These are phyloP conservation scores for Tetrahymena borealis DNA, from an alignment of 73 alveolate genomes.

Conservation along the genomic window DNA sequence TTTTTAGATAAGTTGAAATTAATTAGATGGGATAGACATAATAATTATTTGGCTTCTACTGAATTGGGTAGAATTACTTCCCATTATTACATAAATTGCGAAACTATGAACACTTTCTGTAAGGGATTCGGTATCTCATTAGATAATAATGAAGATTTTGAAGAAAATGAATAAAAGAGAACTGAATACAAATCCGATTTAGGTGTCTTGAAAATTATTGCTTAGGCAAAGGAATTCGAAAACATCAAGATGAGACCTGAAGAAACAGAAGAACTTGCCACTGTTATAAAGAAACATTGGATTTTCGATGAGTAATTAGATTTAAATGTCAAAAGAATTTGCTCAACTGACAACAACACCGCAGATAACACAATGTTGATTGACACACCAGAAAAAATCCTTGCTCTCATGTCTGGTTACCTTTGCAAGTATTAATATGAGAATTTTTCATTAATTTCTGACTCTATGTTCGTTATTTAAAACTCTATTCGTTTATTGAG, in stretches of 20 bases:
- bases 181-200: slow-evolving; percentile 45
- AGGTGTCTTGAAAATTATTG: slow-evolving; percentile 61
- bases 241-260: slow-evolving; percentile 85
- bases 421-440: slow-evolving; percentile 55
- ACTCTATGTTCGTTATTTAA: slow-evolving; percentile 84
- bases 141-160: slow-evolving; percentile 3
- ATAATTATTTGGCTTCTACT: slow-evolving; percentile 77
- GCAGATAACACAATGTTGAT: slow-evolving; percentile 25
- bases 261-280: slow-evolving; percentile 80
- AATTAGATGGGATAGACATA: slow-evolving; percentile 54
- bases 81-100: slow-evolving; percentile 92
- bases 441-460: slow-evolving; percentile 84
- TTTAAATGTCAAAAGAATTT: background rate
- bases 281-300: slow-evolving; percentile 43
- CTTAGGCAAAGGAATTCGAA: slow-evolving; percentile 85
- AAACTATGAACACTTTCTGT: slow-evolving; percentile 82
- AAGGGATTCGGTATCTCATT: slow-evolving; percentile 54
- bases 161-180: slow-evolving; percentile 46
- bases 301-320: slow-evolving; percentile 20
- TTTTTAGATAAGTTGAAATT: slow-evolving; percentile 57
- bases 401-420: slow-evolving; percentile 78
- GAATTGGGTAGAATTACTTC: slow-evolving; percentile 99
- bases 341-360: background rate
- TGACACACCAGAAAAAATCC: slow-evolving; percentile 84
- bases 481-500: slow-evolving; percentile 94